Evolutionary conservation across 2,329 filamentous ascomycete genomes (phyloP).

Genomic region (Pseudocercospora eumusae): DNA sequence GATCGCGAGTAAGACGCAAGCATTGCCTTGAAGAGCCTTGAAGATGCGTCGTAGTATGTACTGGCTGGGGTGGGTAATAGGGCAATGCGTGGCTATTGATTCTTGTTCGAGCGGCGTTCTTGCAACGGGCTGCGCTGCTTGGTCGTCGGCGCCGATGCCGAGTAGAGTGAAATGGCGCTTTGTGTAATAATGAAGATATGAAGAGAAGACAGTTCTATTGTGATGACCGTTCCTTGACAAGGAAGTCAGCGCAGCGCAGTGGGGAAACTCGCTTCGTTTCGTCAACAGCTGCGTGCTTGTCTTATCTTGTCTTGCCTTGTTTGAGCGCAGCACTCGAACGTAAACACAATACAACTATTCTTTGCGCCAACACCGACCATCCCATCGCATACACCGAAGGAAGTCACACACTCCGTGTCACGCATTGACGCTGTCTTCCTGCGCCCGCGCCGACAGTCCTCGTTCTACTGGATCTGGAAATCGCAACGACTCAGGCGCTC

Average conservation of each 20-base stretch:
- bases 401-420: not conserved
- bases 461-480: too few relatives aligned
- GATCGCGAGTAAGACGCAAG: too few relatives aligned
- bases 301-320: not conserved
- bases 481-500: not conserved
- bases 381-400: not conserved
- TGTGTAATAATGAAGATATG: not conserved
- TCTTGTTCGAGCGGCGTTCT: not conserved
- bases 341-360: not conserved
- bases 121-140: not conserved
- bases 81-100: not conserved
- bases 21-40: too few relatives aligned
- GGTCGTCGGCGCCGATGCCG: not conserved
- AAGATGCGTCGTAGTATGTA: too few relatives aligned
- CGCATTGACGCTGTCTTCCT: slow-evolving; percentile 2
- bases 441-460: not conserved
- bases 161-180: not conserved
- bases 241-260: not conserved
- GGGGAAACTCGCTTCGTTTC: not conserved
- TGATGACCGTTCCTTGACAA: not conserved
- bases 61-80: too few relatives aligned
- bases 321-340: not conserved
- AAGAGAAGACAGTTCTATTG: not conserved
- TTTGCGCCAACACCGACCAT: not conserved
- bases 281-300: slow-evolving; percentile 1